Evolutionary conservation across 1,284 basidiomycete genomes (phyloP).

Genomic region (Leccinum subrobustum): DNA sequence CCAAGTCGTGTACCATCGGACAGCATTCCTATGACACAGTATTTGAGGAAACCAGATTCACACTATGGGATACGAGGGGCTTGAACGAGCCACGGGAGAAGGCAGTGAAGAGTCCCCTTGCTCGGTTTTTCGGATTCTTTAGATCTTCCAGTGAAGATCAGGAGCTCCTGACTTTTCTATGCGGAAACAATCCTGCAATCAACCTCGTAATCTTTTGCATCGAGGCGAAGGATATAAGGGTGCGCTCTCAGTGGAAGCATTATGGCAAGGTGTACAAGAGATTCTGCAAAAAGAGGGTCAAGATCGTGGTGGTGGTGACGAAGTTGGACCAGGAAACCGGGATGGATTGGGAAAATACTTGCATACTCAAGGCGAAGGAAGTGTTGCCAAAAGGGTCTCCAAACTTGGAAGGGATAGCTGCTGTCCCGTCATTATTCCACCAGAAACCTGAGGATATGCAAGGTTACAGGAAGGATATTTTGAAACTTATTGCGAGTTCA

Average conservation of each 20-base stretch:
- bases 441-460: constrained; percentile 4
- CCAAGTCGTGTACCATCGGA: constrained; percentile 13
- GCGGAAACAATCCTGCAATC: constrained; percentile 9
- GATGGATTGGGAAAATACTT: constrained; percentile 35
- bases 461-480: not conserved
- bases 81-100: constrained; percentile 10
- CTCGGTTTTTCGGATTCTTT: constrained; percentile 10
- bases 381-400: constrained; percentile 2
- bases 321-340: constrained; percentile 37
- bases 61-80: constrained; percentile 20
- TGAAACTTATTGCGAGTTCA: constrained; percentile 7
- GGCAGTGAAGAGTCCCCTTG: not conserved
- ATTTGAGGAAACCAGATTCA: not conserved
- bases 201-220: constrained; percentile 19
- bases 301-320: constrained; percentile 31
- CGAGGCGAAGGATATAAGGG: constrained; percentile 13
- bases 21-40: constrained; percentile 2
- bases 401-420: constrained; percentile 11
- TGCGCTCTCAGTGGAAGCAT: constrained; percentile 13
- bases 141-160: constrained; percentile 12
- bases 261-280: constrained; percentile 13
- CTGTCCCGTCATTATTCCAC: constrained; percentile 6
- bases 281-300: constrained; percentile 16
- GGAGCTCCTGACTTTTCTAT: constrained; percentile 12
- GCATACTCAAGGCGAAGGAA: not conserved